These are phyloP conservation scores for Crithidia expoeki DNA, from an alignment of 208 protist species.

Conservation along the genomic window DNA sequence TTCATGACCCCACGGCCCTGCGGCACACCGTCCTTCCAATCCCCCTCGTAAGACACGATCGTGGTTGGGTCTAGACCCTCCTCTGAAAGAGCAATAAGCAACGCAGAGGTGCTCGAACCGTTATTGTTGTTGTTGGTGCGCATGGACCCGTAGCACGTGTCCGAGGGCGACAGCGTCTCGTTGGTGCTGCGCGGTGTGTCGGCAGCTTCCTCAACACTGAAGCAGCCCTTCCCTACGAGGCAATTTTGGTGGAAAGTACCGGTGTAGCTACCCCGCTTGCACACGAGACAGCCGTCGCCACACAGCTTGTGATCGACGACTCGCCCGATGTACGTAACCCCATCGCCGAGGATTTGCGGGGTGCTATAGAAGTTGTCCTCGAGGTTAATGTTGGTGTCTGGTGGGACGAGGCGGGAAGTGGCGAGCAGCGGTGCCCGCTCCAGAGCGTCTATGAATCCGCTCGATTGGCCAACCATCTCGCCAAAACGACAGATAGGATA, in stretches of 20 bases:
- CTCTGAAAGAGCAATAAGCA: neutral
- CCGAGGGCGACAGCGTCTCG: conserved; percentile 7
- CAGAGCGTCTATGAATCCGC: neutral
- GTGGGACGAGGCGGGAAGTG: neutral
- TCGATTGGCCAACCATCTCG: neutral
- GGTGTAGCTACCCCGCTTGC: conserved; percentile 27
- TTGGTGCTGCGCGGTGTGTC: conserved; percentile 21
- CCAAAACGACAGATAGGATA: neutral
- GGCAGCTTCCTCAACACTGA: conserved; percentile 13
- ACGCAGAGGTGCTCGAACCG: neutral
- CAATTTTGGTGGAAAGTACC: conserved; percentile 30
- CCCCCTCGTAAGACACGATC: conserved; percentile 36
- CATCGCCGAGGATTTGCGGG: conserved; percentile 20
- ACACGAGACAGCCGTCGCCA: conserved; percentile 7
- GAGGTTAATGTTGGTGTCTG: neutral
- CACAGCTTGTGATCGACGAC: conserved; percentile 8
- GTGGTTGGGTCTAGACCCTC: conserved; percentile 6
- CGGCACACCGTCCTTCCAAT: conserved; percentile 29
- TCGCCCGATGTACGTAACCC: conserved; percentile 21
- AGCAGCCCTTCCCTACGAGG: conserved; percentile 38
- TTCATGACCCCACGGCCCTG: conserved; percentile 13
- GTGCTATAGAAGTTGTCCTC: conserved; percentile 19
- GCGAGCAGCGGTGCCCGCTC: conserved; percentile 15
- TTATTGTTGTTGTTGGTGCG: neutral
- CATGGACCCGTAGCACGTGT: neutral